Base-by-base conservation (phyloP, 345 rosid genomes). In the Murraya koenigii region DNA sequence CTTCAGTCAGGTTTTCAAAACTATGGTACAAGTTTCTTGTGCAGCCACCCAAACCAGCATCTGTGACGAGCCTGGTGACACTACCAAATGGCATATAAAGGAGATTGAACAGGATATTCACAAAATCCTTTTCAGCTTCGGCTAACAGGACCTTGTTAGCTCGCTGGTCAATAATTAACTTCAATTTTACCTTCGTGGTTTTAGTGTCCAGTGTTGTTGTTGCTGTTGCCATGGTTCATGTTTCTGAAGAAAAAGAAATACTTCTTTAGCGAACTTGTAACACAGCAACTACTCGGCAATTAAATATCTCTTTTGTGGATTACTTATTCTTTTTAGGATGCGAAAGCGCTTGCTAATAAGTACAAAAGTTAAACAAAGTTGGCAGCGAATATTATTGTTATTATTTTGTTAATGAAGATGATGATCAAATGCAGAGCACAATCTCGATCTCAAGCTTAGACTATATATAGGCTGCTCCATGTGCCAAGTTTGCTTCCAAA, bases 31-130 rank as follows among this genome's bases (percentile, higher is more conserved):
- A 14, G 33, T 67, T 66, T 39, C 54, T 22, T 0, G 26, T 4
- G 7, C 56, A 52, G 20, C 56, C 82, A 4, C 30, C 71, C 79
- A 65, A 74, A 39, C 28, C 26, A 32, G 47, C 1, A 11, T 22
- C 2, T 9, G 33, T 1, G 0, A 79, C 19, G 6, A 77, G 78
- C 52, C 63, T 47, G 0, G 36, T 25, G 3, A 75, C 65, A 1
- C 55, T 71, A 20, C 69, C 83, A 3, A 86, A 2, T 7, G 82
- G 83, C 64, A 83, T 30, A 7, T 71, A 70, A 55, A 79, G 75
- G 8, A 76, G 14, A 66, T 63, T 30, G 13, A 84, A 65, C 3
- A 80, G 75, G 22, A 80, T 70, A 75, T 83, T 79, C 28, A 77
- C 77, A 8, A 80, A 74, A 9, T 74, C 68, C 25, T 80, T 77